phyloP scores from a whole-genome alignment of 441 rosid genomes.

The Mallotus japonicus region DNA sequence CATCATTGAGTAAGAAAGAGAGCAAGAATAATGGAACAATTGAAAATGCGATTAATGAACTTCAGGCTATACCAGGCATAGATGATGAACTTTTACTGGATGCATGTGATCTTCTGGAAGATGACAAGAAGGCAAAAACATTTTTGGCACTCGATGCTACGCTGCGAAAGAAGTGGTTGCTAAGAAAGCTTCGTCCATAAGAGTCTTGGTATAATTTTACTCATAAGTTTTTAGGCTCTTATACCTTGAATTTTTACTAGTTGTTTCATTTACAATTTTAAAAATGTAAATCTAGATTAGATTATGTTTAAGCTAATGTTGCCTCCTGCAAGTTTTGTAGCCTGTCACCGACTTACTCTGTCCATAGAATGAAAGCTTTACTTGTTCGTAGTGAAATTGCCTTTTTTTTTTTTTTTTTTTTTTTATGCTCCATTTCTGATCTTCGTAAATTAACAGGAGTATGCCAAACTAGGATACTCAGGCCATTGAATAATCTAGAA shows the following conservation, averaged over 20 bases:
- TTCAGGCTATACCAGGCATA: slow-evolving; percentile 68
- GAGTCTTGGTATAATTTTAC: not conserved
- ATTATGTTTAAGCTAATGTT: not conserved
- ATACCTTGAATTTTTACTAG: not conserved
- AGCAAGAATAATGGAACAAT: slow-evolving; percentile 32
- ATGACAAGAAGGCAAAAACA: slow-evolving; percentile 75
- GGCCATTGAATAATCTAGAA: too few species aligned
- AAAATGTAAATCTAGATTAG: not conserved
- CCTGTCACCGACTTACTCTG: not conserved
- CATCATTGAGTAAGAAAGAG: slow-evolving; percentile 25
- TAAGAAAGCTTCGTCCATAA: slow-evolving; percentile 66
- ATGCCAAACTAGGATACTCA: not conserved
- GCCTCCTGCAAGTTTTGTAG: slow-evolving; percentile 2
- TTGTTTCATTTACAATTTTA: not conserved
- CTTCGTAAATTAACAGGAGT: not conserved
- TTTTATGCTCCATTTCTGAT: not conserved
- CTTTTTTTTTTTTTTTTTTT: not conserved
- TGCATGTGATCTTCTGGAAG: slow-evolving; percentile 87
- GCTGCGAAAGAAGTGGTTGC: slow-evolving; percentile 71
- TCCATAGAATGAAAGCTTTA: not conserved
- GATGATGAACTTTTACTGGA: slow-evolving; percentile 79
- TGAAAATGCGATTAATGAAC: slow-evolving; percentile 52
- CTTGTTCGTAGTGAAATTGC: not conserved
- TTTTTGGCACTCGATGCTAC: slow-evolving; percentile 66
- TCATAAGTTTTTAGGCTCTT: not conserved